phyloP scores from a whole-genome alignment of 306 rosid genomes.

The Chamaecrista fasciculata region DNA sequence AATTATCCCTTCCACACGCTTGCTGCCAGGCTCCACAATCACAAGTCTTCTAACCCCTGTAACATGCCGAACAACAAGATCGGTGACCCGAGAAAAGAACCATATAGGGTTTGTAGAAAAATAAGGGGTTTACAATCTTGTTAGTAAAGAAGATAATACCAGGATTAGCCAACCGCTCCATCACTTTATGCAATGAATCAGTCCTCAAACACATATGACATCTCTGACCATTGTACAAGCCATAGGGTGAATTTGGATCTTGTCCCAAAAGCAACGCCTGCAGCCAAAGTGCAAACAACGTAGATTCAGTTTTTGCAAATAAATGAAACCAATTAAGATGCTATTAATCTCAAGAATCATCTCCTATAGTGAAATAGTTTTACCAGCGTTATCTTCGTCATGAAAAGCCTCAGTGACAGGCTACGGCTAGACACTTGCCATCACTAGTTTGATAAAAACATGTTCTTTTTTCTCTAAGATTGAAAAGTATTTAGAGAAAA shows the following conservation, averaged over 20 bases:
- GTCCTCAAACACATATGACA: conserved; percentile 87
- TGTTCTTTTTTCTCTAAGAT: background rate
- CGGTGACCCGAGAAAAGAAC: background rate
- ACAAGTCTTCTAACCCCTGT: conserved; percentile 85
- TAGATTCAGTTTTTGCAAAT: conserved; percentile 17
- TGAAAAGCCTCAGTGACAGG: background rate
- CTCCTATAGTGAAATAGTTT: too few species aligned
- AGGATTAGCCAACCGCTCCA: conserved; percentile 73
- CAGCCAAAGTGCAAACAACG: conserved; percentile 18
- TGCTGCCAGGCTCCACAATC: conserved; percentile 89
- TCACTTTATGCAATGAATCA: conserved; percentile 73
- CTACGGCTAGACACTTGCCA: background rate
- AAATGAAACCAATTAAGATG: conserved; percentile 13
- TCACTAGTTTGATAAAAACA: background rate
- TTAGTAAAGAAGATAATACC: conserved; percentile 44
- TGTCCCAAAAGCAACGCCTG: conserved; percentile 76
- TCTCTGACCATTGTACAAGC: conserved; percentile 52
- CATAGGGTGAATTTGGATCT: conserved; percentile 54
- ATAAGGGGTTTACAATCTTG: too few species aligned
- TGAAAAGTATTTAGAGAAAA: background rate
- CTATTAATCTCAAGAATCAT: conserved; percentile 10
- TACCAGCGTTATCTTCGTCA: background rate
- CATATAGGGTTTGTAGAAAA: too few species aligned
- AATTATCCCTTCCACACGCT: conserved; percentile 85
- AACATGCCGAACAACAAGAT: conserved; percentile 22